Base-by-base conservation (phyloP, 306 rosid genomes). In the Castanopsis chinensis region DNA sequence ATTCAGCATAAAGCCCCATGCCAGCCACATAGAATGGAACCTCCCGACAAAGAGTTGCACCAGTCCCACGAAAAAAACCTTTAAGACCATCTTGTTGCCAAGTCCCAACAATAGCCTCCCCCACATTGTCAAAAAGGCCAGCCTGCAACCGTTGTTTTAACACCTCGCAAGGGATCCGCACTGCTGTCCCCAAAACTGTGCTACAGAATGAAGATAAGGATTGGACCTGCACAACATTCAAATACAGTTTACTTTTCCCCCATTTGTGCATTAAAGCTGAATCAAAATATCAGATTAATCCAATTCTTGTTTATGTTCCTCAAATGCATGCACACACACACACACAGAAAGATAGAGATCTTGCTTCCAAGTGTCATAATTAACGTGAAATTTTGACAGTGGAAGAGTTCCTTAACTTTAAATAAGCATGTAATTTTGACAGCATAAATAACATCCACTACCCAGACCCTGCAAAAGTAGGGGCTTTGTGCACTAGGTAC, bases 1-100 rank as follows among this genome's bases (percentile, higher is more conserved):
- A 91, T 88, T 96, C 99, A 35, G 97, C 97, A 83, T 96, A 96
- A 71, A 96, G 97, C 55, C 96, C 99, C 96, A 89, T 96, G 87
- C 99, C 99, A 68, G 98, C 97, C 30, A 96, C 99, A 82, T 96
- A 96, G 85, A 96, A 96, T 56, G 99, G 99, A 86, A 96, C 98
- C 87, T 96, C 99, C 19, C 99, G 90, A 78, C 98, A 96, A 80
- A 96, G 97, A 84, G 99, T 96, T 41, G 98, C 97, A 70, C 98
- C 98, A 19, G 99, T 96, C 82, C 99, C 99, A 82, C 99, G 99
- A 76, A 96, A 96, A 86, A 96, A 96, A 13, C 99, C 99, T 87
- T 81, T 87, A 54, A 90, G 90, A 79, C 99, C 99, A 90, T 96
- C 99, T 83, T 90, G 96, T 56, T 86, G 85, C 98, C 94, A 91